Base-by-base conservation (phyloP, 2,329 filamentous ascomycete genomes). In the Ciborinia camelliae region DNA sequence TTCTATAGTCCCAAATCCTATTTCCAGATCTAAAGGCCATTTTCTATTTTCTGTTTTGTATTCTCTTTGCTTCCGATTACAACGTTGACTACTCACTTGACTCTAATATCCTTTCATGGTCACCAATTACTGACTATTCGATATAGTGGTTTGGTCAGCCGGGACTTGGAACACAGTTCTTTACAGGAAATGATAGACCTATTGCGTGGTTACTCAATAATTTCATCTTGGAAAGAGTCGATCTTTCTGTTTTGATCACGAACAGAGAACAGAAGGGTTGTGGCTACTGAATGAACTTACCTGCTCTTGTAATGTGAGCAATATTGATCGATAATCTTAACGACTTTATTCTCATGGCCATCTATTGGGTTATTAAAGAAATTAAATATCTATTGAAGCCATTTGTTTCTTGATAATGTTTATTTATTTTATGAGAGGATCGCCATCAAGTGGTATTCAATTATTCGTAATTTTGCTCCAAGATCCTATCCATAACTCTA, bases 131-230 rank as follows among this genome's bases (percentile, higher is more conserved):
- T 58, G 30, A 58, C 28, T 47, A 20, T 35, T 5, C 6, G 0
- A 26, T 26, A 18, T 32, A 58, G 51, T 63, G 61, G 61, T 63
- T 63, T 6, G 61, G 61, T 3, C 61, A 63, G 14, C 52, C 61
- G 2, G 61, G 61, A 58, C 61, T 63, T 39, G 52, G 52, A 37
- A 58, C 52, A 12, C 50, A 63, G n/a, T 47, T 63, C 20, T 59
- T n/a, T 15, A 39, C 43, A 1, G 52, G 62, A 1, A 30, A n/a
- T 7, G 14, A 28, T 18, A 39, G 20, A 14, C 15, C 37, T n/a
- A 15, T 62, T 7, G 51, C n/a, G 5, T 52, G 41, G 2, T 26
- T 62, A n/a, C 41, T 62, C 8, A 18, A 37, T 9, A 62, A 62
- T 14, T 43, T 30, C 14, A 37, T 28, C 8, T 20, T 62, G 1